Conservation (phyloP, 768 basidiomycete genomes). For the Flagelloscypha sp. region DNA sequence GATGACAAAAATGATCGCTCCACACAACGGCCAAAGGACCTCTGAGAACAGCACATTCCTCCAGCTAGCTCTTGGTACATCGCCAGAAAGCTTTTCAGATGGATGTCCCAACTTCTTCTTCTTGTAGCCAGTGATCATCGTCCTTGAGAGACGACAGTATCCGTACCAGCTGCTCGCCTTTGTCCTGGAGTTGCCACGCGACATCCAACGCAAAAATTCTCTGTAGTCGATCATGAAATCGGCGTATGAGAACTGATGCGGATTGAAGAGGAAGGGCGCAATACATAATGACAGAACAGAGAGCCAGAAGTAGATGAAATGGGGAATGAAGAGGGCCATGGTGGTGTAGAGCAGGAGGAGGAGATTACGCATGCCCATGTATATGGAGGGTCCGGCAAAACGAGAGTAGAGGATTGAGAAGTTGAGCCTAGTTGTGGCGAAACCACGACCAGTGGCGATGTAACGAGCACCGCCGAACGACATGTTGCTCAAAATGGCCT, state of each 20-base stretch:
- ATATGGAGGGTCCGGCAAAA: constrained; percentile 97
- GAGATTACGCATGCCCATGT: constrained; percentile 89
- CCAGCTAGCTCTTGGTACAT: constrained; percentile 91
- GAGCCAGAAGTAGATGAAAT: constrained; percentile 96
- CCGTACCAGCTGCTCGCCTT: constrained; percentile 99
- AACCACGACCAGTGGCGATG: constrained; percentile 98
- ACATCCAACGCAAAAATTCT: constrained; percentile 99
- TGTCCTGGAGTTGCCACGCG: constrained; percentile 91
- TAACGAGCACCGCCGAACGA: constrained; percentile 98
- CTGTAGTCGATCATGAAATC: constrained; percentile 98
- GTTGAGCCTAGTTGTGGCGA: constrained; percentile 90
- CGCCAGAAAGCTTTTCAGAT: constrained; percentile 93
- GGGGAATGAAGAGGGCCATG: constrained; percentile 83
- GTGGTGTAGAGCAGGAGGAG: constrained; percentile 93
- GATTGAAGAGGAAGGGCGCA: constrained; percentile 98
- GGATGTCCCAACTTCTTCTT: constrained; percentile 95
- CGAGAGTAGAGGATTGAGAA: constrained; percentile 96
- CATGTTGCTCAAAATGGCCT: constrained; percentile 94
- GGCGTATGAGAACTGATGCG: constrained; percentile 97
- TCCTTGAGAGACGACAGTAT: constrained; percentile 95
- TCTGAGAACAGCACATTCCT: constrained; percentile 83
- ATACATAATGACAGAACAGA: constrained; percentile 88
- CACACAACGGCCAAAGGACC: constrained; percentile 74
- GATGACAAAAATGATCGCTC: constrained; percentile 81
- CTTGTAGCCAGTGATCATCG: constrained; percentile 99